These are phyloP conservation scores for Lactuca sativa DNA, from an alignment of 129 eudicot genomes.

Conservation along the genomic window DNA sequence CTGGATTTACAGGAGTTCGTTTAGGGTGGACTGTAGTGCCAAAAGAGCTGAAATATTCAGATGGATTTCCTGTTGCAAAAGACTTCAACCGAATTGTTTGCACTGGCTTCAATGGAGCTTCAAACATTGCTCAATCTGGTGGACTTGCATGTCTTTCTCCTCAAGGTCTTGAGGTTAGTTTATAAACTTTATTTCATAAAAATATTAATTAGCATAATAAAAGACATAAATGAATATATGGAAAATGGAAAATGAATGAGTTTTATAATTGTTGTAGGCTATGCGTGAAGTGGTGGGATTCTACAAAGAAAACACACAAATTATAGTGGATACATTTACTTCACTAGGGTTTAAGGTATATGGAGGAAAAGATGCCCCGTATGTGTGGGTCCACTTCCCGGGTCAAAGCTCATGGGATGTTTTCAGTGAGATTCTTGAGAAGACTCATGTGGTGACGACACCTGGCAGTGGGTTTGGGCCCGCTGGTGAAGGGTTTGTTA, in stretches of 20 bases:
- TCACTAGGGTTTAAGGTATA: slow-evolving; percentile 90
- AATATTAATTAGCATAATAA: not conserved
- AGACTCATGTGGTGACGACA: slow-evolving; percentile 93
- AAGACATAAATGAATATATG: no score
- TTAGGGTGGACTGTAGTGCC: slow-evolving; percentile 98
- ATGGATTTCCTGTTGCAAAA: slow-evolving; percentile 89
- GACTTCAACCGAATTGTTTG: slow-evolving; percentile 92
- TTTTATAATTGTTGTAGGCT: slow-evolving; percentile 56
- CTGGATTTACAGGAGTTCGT: slow-evolving; percentile 98
- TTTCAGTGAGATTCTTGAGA: slow-evolving; percentile 87
- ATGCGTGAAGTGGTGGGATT: slow-evolving; percentile 83
- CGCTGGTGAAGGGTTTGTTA: slow-evolving; percentile 90
- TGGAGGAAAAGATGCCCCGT: slow-evolving; percentile 94
- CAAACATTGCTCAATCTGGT: slow-evolving; percentile 94
- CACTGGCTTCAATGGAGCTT: slow-evolving; percentile 97
- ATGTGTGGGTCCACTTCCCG: slow-evolving; percentile 95
- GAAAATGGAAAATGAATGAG: not conserved
- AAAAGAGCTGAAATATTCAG: slow-evolving; percentile 74
- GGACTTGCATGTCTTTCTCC: slow-evolving; percentile 88
- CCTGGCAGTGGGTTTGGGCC: slow-evolving; percentile 99
- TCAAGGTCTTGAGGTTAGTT: slow-evolving; percentile 76
- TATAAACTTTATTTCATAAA: not conserved
- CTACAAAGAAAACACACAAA: slow-evolving; percentile 85
- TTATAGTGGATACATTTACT: slow-evolving; percentile 85
- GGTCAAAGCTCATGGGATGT: slow-evolving; percentile 98